Evolutionary conservation across 2,329 filamentous ascomycete species (phyloP).

Genomic region (Fusarium citri): DNA sequence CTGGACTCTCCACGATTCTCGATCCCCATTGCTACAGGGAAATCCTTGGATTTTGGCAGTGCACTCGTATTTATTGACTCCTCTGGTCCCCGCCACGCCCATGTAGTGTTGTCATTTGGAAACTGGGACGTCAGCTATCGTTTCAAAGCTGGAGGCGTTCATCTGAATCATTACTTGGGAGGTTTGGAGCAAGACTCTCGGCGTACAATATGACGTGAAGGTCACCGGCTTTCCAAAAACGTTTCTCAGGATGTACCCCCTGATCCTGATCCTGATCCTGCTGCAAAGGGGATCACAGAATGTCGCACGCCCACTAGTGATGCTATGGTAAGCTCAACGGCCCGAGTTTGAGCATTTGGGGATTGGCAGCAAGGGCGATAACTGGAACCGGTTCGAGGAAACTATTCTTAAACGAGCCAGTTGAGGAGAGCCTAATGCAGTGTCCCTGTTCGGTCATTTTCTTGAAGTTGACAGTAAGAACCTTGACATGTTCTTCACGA

Average conservation of each 20-base stretch:
- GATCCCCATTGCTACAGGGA: neutral
- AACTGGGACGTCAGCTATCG: neutral
- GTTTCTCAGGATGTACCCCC: conserved; percentile 26
- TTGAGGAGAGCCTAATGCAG: conserved; percentile 27
- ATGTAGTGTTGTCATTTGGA: neutral
- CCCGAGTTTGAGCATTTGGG: conserved; percentile 32
- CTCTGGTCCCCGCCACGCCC: neutral
- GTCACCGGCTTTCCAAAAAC: conserved; percentile 12
- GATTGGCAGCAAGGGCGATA: conserved; percentile 18
- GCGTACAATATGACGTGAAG: conserved; percentile 25
- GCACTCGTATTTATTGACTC: neutral
- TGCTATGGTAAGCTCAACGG: conserved; percentile 31
- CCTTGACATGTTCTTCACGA: conserved; percentile 20
- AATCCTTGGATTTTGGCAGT: neutral
- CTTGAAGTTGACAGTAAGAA: conserved; percentile 18
- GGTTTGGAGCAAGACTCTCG: conserved; percentile 11
- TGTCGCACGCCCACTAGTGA: conserved; percentile 24
- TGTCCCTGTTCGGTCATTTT: conserved; percentile 17
- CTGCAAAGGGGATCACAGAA: conserved; percentile 39
- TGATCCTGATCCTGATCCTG: conserved; percentile 28
- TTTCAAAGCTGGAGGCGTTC: neutral
- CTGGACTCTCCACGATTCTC: conserved; percentile 4
- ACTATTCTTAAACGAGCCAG: conserved; percentile 32
- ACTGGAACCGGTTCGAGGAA: conserved; percentile 26
- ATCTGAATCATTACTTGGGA: neutral